Conservation (phyloP, 2,329 filamentous ascomycete genomes). For the Leptographium wingfieldii region DNA sequence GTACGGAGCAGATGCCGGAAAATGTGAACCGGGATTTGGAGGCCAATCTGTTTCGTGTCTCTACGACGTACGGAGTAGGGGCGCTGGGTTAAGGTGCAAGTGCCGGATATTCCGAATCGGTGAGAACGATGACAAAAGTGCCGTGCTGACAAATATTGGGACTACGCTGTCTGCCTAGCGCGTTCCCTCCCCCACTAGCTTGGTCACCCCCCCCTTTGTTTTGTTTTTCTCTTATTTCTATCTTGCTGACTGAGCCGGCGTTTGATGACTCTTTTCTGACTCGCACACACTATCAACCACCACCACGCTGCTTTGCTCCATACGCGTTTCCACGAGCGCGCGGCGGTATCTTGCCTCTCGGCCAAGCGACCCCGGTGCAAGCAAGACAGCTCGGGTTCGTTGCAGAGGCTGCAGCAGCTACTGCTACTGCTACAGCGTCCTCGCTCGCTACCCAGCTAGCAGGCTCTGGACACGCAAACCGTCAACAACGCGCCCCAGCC, state of each 20-base stretch:
- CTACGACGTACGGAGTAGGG: no score
- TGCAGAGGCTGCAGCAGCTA: no score
- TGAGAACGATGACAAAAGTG: not conserved
- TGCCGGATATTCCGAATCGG: not conserved
- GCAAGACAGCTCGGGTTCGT: no score
- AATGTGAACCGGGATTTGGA: not conserved
- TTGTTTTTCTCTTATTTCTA: not conserved
- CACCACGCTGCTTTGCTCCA: not conserved
- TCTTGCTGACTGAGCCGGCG: conserved; percentile 10
- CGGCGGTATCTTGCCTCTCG: not conserved
- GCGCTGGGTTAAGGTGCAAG: no score
- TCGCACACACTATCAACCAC: not conserved
- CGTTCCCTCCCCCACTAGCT: not conserved
- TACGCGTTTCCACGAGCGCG: not conserved
- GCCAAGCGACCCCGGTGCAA: not conserved
- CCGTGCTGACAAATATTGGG: conserved; percentile 3
- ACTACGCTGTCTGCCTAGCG: not conserved
- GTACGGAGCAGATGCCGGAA: not conserved
- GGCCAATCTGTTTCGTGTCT: no score
- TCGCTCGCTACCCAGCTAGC: no score
- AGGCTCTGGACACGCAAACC: not conserved
- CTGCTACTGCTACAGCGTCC: not conserved
- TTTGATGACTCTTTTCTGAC: conserved; percentile 10
- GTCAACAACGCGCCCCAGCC: conserved; percentile 4
- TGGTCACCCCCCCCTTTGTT: not conserved